Percentiles rank a stretch among this genome's conserved stretches.
Evolutionary conservation across 768 basidiomycete genomes (phyloP).

Genomic region (Pleurotus salmoneostramineus): DNA sequence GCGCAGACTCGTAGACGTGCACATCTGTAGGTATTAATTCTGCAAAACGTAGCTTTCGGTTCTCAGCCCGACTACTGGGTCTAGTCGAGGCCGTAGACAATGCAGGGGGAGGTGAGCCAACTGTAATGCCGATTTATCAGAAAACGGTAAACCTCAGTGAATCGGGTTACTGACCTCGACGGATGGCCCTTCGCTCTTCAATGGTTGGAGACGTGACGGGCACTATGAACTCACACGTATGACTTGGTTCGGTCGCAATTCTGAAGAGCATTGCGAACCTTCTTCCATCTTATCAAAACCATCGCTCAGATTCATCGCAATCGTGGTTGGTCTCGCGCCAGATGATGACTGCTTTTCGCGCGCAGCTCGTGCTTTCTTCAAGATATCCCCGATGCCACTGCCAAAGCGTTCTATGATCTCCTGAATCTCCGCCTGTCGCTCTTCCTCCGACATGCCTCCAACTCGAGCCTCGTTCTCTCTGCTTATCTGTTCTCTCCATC

Average conservation of each 20-base stretch:
- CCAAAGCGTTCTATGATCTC: slow-evolving; percentile 76
- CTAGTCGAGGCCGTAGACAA: slow-evolving; percentile 49
- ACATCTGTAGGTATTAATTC: slow-evolving; percentile 72
- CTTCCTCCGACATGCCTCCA: slow-evolving; percentile 65
- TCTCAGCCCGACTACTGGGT: slow-evolving; percentile 51
- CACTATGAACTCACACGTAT: no score
- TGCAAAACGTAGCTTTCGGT: slow-evolving; percentile 67
- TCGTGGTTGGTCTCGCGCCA: no score
- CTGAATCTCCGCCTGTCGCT: slow-evolving; percentile 59
- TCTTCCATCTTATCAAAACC: no score
- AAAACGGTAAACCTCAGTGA: no score
- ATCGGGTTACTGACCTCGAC: no score
- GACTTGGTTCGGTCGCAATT: no score
- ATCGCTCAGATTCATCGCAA: no score
- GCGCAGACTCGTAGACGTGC: slow-evolving; percentile 79
- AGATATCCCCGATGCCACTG: slow-evolving; percentile 53
- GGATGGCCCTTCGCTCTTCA: no score
- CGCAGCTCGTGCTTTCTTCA: slow-evolving; percentile 51
- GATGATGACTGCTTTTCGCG: slow-evolving; percentile 27
- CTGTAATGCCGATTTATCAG: slow-evolving; percentile 2
- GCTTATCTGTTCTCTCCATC: slow-evolving; percentile 56
- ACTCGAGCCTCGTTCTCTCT: slow-evolving; percentile 64
- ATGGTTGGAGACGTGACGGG: no score
- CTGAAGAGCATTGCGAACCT: no score
- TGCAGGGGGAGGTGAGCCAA: slow-evolving; percentile 40